A percentile compares a stretch with the other conserved stretches of the same genome.
Conservation (phyloP, 306 rosid genomes). For the Lotus japonicus region DNA sequence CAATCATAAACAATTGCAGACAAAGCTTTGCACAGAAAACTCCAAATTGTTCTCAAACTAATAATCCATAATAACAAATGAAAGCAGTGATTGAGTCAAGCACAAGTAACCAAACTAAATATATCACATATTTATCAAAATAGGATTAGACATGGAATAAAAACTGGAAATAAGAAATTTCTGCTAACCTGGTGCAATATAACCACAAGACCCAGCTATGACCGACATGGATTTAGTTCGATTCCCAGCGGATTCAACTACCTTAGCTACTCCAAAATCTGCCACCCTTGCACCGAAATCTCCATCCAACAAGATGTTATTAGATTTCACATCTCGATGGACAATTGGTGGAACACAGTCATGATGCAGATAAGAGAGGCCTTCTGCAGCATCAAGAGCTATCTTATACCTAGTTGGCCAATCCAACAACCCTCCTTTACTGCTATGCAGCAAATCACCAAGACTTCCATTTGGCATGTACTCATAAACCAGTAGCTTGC, state of each 20-base stretch:
- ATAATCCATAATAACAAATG: background rate
- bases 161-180: background rate
- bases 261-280: slow-evolving; percentile 90
- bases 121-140: background rate
- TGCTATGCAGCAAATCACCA: slow-evolving; percentile 81
- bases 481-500: slow-evolving; percentile 91
- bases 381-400: slow-evolving; percentile 86
- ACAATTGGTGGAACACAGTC: slow-evolving; percentile 92
- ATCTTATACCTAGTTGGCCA: slow-evolving; percentile 89
- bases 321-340: slow-evolving; percentile 91
- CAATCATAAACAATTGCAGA: background rate
- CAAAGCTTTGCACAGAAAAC: background rate
- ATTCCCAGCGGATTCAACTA: slow-evolving; percentile 46
- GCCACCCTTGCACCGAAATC: slow-evolving; percentile 83
- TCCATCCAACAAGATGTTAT: slow-evolving; percentile 78
- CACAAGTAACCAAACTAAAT: background rate
- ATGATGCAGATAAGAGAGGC: slow-evolving; percentile 93
- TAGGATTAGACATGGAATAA: background rate
- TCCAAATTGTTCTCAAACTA: background rate
- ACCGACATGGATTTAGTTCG: slow-evolving; percentile 80
- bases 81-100: background rate
- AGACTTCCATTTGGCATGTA: slow-evolving; percentile 95
- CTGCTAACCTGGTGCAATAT: slow-evolving; percentile 87
- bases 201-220: slow-evolving; percentile 92
- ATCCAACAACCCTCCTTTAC: slow-evolving; percentile 72